Conservation (phyloP, 176 grass and related monocot genomes). For the Aegilops tauschii region DNA sequence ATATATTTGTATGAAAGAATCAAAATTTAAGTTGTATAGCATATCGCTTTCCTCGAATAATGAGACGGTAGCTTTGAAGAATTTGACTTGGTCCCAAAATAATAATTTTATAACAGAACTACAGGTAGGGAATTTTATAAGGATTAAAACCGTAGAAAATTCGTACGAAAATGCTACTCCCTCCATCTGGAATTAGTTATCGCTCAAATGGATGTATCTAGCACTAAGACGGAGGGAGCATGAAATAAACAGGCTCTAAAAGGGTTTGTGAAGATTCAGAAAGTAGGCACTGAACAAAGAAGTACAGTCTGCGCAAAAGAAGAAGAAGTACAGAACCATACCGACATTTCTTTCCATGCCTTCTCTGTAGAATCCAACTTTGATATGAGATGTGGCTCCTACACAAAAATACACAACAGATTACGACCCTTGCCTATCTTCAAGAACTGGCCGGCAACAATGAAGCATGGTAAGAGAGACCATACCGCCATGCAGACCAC, state of each 20-base stretch:
- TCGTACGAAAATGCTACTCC: neutral
- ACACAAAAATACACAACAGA: neutral
- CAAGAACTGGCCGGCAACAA: neutral
- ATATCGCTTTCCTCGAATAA: neutral
- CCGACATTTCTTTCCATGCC: conserved; percentile 90
- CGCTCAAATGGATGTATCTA: no score
- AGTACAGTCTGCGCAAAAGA: no score
- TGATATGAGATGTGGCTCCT: conserved; percentile 87
- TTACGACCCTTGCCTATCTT: neutral
- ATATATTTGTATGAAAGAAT: neutral
- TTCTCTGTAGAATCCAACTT: conserved; percentile 89
- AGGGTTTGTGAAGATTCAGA: neutral
- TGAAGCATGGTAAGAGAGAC: neutral
- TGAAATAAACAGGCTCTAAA: neutral
- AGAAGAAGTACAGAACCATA: conserved; percentile 43
- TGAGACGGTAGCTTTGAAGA: neutral
- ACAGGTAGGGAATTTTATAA: no score
- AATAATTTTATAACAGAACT: neutral
- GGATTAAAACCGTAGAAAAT: neutral
- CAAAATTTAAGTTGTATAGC: neutral
- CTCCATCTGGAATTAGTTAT: no score
- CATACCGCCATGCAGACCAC: conserved; percentile 88
- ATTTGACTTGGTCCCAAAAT: neutral
- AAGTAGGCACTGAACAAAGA: neutral
- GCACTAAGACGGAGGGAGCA: no score